phyloP scores from a whole-genome alignment of 345 rosid genomes.

The Diplotaxis tenuifolia region DNA sequence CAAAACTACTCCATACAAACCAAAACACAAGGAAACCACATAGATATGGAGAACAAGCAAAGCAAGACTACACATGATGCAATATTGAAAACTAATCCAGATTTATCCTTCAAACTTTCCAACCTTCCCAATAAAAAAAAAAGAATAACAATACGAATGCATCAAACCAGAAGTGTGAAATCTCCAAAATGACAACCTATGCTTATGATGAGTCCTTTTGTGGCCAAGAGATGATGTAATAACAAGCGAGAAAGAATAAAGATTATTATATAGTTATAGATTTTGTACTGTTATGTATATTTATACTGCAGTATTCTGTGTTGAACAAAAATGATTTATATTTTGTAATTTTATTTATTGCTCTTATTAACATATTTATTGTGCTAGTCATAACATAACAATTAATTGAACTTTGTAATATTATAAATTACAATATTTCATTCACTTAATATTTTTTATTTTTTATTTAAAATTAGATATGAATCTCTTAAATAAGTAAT shows the following conservation, averaged over 20 bases:
- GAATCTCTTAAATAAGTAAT: not conserved
- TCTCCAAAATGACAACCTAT: not conserved
- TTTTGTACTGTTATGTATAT: not conserved
- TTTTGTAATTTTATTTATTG: not conserved
- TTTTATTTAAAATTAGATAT: not conserved
- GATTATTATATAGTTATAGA: not conserved
- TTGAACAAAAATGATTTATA: not conserved
- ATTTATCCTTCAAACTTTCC: not conserved
- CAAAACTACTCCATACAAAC: constrained; percentile 3
- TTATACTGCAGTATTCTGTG: not conserved
- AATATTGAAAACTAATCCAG: not conserved
- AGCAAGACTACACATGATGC: constrained; percentile 5
- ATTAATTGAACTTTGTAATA: not conserved
- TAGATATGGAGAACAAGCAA: constrained; percentile 12
- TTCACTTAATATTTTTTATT: not conserved
- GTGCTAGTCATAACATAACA: not conserved
- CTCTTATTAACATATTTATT: not conserved
- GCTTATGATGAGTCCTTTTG: not conserved
- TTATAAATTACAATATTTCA: not conserved
- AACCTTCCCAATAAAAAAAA: not conserved
- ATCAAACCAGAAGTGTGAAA: constrained; percentile 6
- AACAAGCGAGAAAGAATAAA: not conserved
- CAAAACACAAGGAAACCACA: not conserved
- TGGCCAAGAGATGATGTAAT: not conserved
- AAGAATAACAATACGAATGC: not conserved